A percentile compares a stretch with the other conserved stretches of the same genome.
These are phyloP conservation scores for Erigeron canadensis DNA, from an alignment of 129 eudicot genomes.

Conservation along the genomic window DNA sequence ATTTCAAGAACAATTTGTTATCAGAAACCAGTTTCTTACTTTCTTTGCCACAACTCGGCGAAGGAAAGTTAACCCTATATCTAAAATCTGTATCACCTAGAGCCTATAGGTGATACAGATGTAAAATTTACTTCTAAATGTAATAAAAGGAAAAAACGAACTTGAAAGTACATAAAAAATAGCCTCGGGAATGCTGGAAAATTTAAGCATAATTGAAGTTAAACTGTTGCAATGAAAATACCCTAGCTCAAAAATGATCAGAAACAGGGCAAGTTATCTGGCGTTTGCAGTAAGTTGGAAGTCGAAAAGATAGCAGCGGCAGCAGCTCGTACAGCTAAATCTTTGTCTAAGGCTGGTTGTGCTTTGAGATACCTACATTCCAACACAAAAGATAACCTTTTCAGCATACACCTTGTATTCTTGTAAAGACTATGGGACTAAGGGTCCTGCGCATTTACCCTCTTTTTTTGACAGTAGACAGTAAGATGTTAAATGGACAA, in stretches of 20 bases:
- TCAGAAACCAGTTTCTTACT: slow-evolving; percentile 24
- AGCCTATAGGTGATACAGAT: neutral
- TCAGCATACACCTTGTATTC: neutral
- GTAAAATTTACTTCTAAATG: neutral
- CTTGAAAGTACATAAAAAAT: slow-evolving; percentile 18
- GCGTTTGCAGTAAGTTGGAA: slow-evolving; percentile 56
- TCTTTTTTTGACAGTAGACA: too few relatives aligned
- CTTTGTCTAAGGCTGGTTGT: slow-evolving; percentile 45
- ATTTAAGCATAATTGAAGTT: slow-evolving; percentile 21
- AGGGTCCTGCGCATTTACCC: too few relatives aligned
- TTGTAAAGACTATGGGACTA: too few relatives aligned
- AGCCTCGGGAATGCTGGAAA: slow-evolving; percentile 6
- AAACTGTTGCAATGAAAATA: slow-evolving; percentile 20
- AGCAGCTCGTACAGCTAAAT: slow-evolving; percentile 68
- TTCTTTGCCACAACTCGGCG: slow-evolving; percentile 20
- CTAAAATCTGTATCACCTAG: neutral
- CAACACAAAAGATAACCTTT: slow-evolving; percentile 6
- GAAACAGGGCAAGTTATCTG: slow-evolving; percentile 59
- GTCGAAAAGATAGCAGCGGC: slow-evolving; percentile 93
- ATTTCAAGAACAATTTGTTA: slow-evolving; percentile 27
- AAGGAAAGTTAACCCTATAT: slow-evolving; percentile 18
- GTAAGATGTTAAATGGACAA: neutral
- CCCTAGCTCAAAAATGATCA: slow-evolving; percentile 29
- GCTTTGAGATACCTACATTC: slow-evolving; percentile 45
- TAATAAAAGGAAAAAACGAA: neutral